Evolutionary conservation across 176 grass and related monocot genomes (phyloP).

Genomic region (Oryza coarctata): DNA sequence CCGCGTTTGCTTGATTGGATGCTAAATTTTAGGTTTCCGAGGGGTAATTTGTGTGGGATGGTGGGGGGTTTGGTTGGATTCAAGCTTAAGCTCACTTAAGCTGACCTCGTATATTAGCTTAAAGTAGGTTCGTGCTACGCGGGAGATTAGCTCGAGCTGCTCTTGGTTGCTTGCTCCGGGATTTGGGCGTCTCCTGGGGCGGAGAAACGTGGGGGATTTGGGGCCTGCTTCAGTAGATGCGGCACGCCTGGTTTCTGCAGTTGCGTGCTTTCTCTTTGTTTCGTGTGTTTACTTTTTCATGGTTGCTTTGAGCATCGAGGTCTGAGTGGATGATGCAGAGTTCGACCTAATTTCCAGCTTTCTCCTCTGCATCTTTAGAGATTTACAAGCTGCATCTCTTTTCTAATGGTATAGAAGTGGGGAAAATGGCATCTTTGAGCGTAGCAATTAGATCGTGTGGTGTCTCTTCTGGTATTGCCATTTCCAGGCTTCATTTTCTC

Average conservation of each 20-base stretch:
- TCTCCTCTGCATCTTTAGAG: conserved; percentile 9
- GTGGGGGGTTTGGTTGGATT: conserved; percentile 36
- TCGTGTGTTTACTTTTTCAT: not conserved
- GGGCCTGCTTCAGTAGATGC: conserved; percentile 38
- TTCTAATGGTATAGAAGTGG: conserved; percentile 3
- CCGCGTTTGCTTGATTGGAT: not conserved
- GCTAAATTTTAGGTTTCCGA: conserved; percentile 33
- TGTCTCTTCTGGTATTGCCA: not conserved
- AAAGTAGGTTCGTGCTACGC: not conserved
- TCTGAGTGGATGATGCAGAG: not conserved
- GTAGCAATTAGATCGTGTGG: not conserved
- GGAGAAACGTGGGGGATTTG: conserved; percentile 44
- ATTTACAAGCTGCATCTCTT: conserved; percentile 16
- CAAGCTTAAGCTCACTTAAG: conserved; percentile 34
- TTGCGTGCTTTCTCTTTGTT: conserved; percentile 1
- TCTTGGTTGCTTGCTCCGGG: conserved; percentile 23
- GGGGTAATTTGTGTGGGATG: conserved; percentile 32
- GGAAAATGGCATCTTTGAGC: conserved; percentile 28
- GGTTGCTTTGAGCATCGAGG: conserved; percentile 14
- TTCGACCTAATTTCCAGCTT: not conserved
- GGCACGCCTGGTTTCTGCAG: conserved; percentile 25
- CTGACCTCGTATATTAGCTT: conserved; percentile 1
- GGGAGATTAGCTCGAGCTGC: conserved; percentile 18
- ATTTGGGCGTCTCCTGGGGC: conserved; percentile 29
- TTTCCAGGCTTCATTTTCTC: conserved; percentile 11